Base-by-base conservation (phyloP, 169 alveolate genomes). In the Plasmodium cynomolgi region DNA sequence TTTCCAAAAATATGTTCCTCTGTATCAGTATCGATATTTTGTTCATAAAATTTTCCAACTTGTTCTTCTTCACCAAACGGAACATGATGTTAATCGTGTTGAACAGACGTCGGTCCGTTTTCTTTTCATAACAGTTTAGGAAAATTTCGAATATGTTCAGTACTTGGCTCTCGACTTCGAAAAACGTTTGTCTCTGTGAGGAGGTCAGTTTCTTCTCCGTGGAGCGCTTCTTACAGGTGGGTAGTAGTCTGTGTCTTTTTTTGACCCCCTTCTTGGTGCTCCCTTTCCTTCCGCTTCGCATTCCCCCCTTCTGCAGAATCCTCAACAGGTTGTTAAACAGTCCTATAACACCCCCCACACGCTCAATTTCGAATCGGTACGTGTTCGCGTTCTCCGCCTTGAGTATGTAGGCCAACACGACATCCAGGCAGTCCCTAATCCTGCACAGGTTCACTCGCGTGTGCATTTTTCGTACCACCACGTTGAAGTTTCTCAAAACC, bases 361-460 rank as follows among this genome's bases (percentile, higher is more conserved):
- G 39, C 29, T 34, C 47, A 83, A 47, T 44, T 83, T 68, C 75
- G 73, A 79, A 58, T 9, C 34, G 81, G 54, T 74, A 80, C 7
- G 20, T 26, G 74, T 90, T 39, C 20, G 33, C 37, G 75, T 58
- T 62, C 39, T 91, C 86, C 26, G 20, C 77, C 44, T 82, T 91
- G 41, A 91, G 84, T 33, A 91, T 44, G 41, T 91, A 91, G 50
- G 95, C 95, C 41, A 72, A 54, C 17, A 91, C 79, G n/a, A 91
- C 34, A 11, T 91, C 92, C 56, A 91, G 79, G 44, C 84, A 91
- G 13, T 44, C 58, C 84, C 73, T 56, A 20, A 91, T 31, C 62
- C 80, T 72, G 31, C 29, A 20, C 29, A 81, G 23, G 77, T 29
- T 82, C 13, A 91, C 75, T n/a, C 26, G 17, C 3, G 26, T 72